Base-by-base conservation (phyloP, 2,329 filamentous ascomycete species). In the Teratosphaeria nubilosa region DNA sequence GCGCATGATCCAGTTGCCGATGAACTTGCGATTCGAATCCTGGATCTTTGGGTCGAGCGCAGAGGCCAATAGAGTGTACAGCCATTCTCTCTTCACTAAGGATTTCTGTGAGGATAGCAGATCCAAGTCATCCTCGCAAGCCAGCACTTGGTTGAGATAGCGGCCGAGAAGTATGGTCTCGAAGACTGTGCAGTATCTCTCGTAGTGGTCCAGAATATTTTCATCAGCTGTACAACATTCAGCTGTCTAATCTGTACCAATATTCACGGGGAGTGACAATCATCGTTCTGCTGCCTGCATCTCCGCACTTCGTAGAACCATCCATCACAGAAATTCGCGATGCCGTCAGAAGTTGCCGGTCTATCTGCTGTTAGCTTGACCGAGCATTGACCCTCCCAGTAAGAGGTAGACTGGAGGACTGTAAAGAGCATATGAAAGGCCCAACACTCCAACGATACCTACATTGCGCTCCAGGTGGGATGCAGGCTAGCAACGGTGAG, bases 121-220 rank as follows among this genome's bases (percentile, higher is more conserved):
- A 20, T 74, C 70, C 13, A 80, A 64, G 56, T 78, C 76, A 20
- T 69, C 64, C 31, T 78, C 68, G 55, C 75, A 77, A 24, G 75
- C 77, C 37, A 76, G 65, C 2, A 78, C 73, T 59, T 80, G 77
- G 58, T 79, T 79, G 50, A 75, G 63, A 60, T 80, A 80, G 25
- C 77, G 72, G 45, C 77, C 75, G 22, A 80, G 70, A 7, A 78
- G 72, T 16, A 80, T 74, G 0, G 73, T 79, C 58, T 79, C 77
- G 59, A 77, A 79, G 1, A 79, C 66, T 4, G 71, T 73, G 50
- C 73, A 74, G 57, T 73, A 79, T 32, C 72, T 72, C 6, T 73
- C 70, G 60, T 77, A 79, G 30, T 75, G 72, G 41, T 63, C 62
- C n/a, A 61, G 54, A 30, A 65, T 56, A 11, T 53, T 56, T 11